Evolutionary conservation across 352 stramenopile species (phyloP), one percentile per base, ranked within the genome.

Genomic region (Phytophthora foliorum): DNA sequence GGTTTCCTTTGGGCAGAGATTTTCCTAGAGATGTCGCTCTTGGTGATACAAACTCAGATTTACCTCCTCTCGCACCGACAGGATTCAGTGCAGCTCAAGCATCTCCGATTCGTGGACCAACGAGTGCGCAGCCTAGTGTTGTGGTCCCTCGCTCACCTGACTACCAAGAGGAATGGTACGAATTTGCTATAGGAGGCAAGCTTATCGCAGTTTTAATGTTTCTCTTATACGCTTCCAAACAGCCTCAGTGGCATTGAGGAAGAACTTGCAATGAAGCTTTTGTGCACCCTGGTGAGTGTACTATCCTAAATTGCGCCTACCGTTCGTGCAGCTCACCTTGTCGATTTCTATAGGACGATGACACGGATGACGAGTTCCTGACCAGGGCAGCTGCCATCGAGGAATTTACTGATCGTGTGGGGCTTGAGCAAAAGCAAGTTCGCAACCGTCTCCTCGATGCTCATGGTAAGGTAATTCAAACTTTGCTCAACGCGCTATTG

Each of bases 301-400:
- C 48, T 11, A 49, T 34, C 32, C 11, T 9, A 46, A 42, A 13
- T 31, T 7, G 34, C 34, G 6, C 11, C 7, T 62, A 38, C 16
- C 6, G 21, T 58, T 38, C 16, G 14, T 13, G 24, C 25, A 22
- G 11, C 51, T 53, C 21, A 65, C n/a, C 6, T 66, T 25, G 14
- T 39, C 67, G 11, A 1, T 39, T 48, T 16, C n/a, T n/a, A n/a
- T 67, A 78, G 73, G 69, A 75, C 24, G 64, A 70, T 51, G 69
- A 75, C 54, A 63, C 70, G 17, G 69, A 81, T 51, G 56, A 78
- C 21, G 60, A 81, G 3, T 81, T 78, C 29, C 42, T 68, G 17
- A 48, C n/a, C 10, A 64, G 60, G 45, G 61, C 34, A 38, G 48
- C 56, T 29, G 56, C 48, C 41, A 63, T 81, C 38, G 46, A 75